Evolutionary conservation across 1,139 yeast genomes (phyloP).

Genomic region (Suhomyces coccinellae): DNA sequence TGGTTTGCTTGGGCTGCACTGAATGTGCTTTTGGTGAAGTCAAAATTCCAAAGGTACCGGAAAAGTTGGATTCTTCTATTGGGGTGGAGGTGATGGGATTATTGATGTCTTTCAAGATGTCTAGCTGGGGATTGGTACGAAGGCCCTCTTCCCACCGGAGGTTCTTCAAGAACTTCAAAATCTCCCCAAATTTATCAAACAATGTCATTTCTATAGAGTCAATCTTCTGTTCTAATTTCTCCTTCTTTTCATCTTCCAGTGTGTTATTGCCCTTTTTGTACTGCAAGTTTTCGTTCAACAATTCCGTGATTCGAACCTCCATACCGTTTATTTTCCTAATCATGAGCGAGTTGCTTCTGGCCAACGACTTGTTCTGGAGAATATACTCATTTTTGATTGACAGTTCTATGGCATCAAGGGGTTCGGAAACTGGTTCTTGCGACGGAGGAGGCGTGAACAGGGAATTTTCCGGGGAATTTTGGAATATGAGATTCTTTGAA

Average conservation of each 20-base stretch:
- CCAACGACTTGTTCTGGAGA: slow-evolving; percentile 53
- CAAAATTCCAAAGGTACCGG: slow-evolving; percentile 4
- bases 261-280: slow-evolving; percentile 10
- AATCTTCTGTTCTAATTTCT: slow-evolving; percentile 24
- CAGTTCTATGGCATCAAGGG: not conserved
- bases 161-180: slow-evolving; percentile 39
- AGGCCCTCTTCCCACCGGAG: slow-evolving; percentile 36
- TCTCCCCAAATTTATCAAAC: slow-evolving; percentile 44
- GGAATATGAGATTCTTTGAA: not conserved
- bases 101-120: slow-evolving; percentile 15
- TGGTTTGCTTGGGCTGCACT: not conserved
- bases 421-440: slow-evolving; percentile 1
- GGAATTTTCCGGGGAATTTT: not conserved
- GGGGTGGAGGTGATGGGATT: slow-evolving; percentile 27
- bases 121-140: slow-evolving; percentile 20
- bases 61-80: slow-evolving; percentile 4
- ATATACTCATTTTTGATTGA: slow-evolving; percentile 10
- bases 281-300: slow-evolving; percentile 16
- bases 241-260: slow-evolving; percentile 12
- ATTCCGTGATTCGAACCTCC: slow-evolving; percentile 35
- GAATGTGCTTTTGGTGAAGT: not conserved
- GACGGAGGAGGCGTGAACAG: not conserved
- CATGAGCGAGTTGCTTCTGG: slow-evolving; percentile 54
- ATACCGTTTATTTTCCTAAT: slow-evolving; percentile 49
- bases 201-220: slow-evolving; percentile 41